A percentile compares a stretch with the other conserved stretches of the same genome.
Conservation (phyloP, 1,284 basidiomycete species). For the Fomitopsis palustris region DNA sequence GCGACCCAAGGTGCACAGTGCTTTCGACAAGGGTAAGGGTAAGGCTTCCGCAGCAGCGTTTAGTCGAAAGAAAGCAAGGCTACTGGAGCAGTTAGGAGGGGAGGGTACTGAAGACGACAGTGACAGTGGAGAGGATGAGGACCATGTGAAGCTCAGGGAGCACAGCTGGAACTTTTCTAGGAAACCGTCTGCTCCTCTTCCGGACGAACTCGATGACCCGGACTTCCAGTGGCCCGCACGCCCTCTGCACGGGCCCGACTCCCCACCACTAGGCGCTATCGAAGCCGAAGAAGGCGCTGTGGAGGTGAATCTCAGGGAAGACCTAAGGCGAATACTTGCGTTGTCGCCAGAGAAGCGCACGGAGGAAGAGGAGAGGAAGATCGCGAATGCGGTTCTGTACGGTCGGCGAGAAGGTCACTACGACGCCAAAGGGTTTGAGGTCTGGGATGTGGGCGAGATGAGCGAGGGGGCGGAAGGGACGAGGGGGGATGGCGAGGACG, state of each 20-base stretch:
- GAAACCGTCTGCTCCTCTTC: background rate
- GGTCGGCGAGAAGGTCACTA: conserved; percentile 54
- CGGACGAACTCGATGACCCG: conserved; percentile 9
- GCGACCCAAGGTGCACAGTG: conserved; percentile 17
- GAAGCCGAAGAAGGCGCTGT: conserved; percentile 31
- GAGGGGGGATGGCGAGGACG: conserved; percentile 53
- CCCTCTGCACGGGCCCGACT: conserved; percentile 12
- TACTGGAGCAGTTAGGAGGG: conserved; percentile 19
- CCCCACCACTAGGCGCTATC: conserved; percentile 7
- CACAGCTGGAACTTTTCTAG: conserved; percentile 21
- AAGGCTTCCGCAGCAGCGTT: conserved; percentile 18
- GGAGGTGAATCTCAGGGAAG: conserved; percentile 61
- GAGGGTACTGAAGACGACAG: conserved; percentile 24
- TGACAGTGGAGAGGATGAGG: conserved; percentile 33
- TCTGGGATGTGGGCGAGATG: conserved; percentile 74
- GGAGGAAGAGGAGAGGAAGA: conserved; percentile 45
- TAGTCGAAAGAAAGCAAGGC: conserved; percentile 40
- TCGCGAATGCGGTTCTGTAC: conserved; percentile 58
- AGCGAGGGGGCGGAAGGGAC: conserved; percentile 34
- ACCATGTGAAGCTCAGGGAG: conserved; percentile 29
- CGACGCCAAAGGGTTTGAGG: conserved; percentile 61
- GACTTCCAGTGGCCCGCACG: conserved; percentile 28
- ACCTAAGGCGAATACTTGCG: conserved; percentile 58
- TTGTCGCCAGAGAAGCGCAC: conserved; percentile 42
- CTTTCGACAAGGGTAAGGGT: conserved; percentile 40